Base-by-base conservation (phyloP, 495 filamentous ascomycete species). In the Elasticomyces elasticus region DNA sequence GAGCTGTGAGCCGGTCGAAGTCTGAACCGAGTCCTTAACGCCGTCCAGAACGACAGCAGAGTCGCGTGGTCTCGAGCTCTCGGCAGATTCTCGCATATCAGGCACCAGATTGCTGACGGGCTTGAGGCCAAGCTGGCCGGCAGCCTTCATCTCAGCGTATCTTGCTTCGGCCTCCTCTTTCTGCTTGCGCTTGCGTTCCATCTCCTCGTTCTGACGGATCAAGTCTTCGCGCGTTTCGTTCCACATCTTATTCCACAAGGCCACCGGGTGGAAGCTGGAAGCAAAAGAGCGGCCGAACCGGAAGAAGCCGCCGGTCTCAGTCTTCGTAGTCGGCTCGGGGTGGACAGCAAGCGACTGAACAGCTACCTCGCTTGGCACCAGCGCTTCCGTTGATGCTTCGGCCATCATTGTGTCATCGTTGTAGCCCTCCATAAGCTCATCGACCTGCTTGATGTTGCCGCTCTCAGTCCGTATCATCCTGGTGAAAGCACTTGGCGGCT, bases 111-210 rank as follows among this genome's bases (percentile, higher is more conserved):
- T 56, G 25, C 43, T 57, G 9, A 57, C 46, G 13, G 49, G 50
- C 41, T 53, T 41, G n/a, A 54, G 74, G 12, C 72, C 73, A 55
- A 77, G 69, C 49, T 78, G 79, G 0, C 81, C 81, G 11, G 68
- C 67, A 52, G 72, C 70, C 67, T 86, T 85, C 53, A 84, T 62
- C 61, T 81, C 74, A 5, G 76, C 74, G 63, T 86, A 86, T 58
- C 72, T 76, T 15, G 61, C 67, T 22, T 78, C 70, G 9, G 67
- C 62, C 48, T 69, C 74, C 7, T 50, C 54, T 57, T 69, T 49
- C 27, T 69, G 60, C 27, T 48, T 51, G 40, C 50, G 50, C 46
- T 65, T 62, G 15, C 55, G 48, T 37, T 61, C 61, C 13, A 59
- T 56, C 54, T 72, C 68, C 30, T 73, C 66, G 24, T 55, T 43